Base-by-base conservation (phyloP, 2,329 filamentous ascomycete genomes). In the Corynespora cassiicola region DNA sequence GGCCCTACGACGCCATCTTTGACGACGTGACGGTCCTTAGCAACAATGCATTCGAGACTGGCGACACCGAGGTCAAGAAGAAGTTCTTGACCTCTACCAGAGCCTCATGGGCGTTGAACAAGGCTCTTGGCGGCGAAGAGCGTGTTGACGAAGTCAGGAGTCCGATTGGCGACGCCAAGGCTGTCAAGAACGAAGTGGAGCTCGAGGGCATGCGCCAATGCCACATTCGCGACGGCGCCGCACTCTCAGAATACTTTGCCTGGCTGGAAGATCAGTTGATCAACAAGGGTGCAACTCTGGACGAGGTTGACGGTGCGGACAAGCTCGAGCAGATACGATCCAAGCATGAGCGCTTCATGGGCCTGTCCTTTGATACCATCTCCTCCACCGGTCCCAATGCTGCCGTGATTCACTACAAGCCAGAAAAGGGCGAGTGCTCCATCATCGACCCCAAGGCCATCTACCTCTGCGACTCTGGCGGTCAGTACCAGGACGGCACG, bases 401-500 rank as follows among this genome's bases (percentile, higher is more conserved):
- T 41, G 94, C 94, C 5, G 81, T 99, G 9, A 99, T 99, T 41
- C 94, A 99, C 66, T 99, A 99, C 75, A 88, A 64, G 54, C 91
- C 94, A 0, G 88, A 96, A 62, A 83, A 80, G 38, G 90, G 87
- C 14, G 86, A 78, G 47, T 97, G 92, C 70, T 81, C 90, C 7
- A 74, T 81, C 18, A 90, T 99, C 54, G 90, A 99, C 53, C 89
- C 90, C 0, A 82, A 84, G 6, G 84, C 85, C 10, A 83, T 99
- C 42, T 99, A 99, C 61, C 82, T 99, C 3, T 99, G 94, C 65
- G 94, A 99, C 69, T 97, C 94, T 15, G 94, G 94, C 15, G 94
- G 88, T n/a, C 94, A 99, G 68, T 99, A 92, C 60, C 77, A 87
- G 3, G 94, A 99, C 65, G 94, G 94, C 39, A 99, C 94, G 1